phyloP scores from a whole-genome alignment of 1,284 basidiomycete species.

The Cutaneotrichosporon daszewskae region DNA sequence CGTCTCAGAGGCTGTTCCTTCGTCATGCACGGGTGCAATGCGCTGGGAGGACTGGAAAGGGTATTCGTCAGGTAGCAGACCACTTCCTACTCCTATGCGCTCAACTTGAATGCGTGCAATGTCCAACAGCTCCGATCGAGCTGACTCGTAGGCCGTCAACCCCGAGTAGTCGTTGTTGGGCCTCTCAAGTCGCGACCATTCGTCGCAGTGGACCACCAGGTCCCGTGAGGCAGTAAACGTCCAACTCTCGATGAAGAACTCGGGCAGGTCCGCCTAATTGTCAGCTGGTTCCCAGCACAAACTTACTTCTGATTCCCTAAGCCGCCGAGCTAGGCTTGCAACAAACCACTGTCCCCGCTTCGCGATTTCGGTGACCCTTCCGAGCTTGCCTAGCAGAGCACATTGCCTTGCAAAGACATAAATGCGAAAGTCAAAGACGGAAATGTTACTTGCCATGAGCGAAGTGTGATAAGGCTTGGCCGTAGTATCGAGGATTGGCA shows the following conservation, averaged over 20 bases:
- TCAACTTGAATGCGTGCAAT: conserved; percentile 45
- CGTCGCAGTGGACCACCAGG: conserved; percentile 75
- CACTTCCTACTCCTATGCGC: conserved; percentile 34
- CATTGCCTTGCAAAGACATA: conserved; percentile 88
- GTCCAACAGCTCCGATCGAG: conserved; percentile 40
- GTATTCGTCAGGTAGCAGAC: conserved; percentile 36
- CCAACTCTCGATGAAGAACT: conserved; percentile 87
- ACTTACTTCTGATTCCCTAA: conserved; percentile 69
- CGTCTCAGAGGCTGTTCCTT: not conserved
- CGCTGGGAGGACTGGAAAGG: conserved; percentile 36
- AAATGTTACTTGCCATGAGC: conserved; percentile 83
- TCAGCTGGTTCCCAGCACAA: not conserved
- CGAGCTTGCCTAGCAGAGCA: conserved; percentile 65
- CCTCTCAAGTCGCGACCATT: conserved; percentile 55
- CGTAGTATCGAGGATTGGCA: conserved; percentile 67
- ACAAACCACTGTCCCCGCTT: conserved; percentile 53
- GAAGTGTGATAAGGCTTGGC: conserved; percentile 85
- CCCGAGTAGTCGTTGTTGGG: conserved; percentile 55
- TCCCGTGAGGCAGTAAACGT: conserved; percentile 84
- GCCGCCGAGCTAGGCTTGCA: conserved; percentile 34
- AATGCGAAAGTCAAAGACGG: conserved; percentile 87
- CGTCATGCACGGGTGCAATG: too few relatives aligned
- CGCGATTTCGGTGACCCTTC: conserved; percentile 78
- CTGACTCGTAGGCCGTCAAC: conserved; percentile 48
- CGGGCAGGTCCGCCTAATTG: conserved; percentile 61